Conservation (phyloP, 139 green algal species). For the Raphidocelis subcapitata region DNA sequence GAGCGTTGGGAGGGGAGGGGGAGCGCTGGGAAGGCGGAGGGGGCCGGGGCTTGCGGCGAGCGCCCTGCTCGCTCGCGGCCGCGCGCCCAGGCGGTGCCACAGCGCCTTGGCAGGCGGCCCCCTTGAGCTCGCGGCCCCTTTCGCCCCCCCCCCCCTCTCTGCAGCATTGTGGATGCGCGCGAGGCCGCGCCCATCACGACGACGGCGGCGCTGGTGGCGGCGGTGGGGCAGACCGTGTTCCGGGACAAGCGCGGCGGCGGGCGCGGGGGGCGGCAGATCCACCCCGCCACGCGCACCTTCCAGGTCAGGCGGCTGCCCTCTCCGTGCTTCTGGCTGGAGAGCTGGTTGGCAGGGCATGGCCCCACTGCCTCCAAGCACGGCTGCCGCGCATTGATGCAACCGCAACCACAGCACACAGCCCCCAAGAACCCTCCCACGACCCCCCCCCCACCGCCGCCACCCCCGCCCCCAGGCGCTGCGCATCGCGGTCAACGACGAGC, state of each 20-base stretch:
- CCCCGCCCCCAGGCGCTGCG: conserved; percentile 71
- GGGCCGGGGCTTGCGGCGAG: too few species aligned
- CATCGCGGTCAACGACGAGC: conserved; percentile 97
- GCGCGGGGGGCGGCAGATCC: conserved; percentile 44
- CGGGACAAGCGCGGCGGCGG: conserved; percentile 30
- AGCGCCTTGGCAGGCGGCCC: too few species aligned
- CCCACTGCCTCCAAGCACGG: too few species aligned
- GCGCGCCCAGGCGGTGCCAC: too few species aligned
- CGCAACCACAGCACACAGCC: too few species aligned
- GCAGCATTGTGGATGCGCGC: conserved; percentile 46
- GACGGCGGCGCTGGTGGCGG: conserved; percentile 66
- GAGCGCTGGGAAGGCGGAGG: neutral
- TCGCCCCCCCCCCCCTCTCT: neutral
- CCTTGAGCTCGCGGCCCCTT: too few species aligned
- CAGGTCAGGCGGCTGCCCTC: conserved; percentile 47
- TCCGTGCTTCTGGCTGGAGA: neutral
- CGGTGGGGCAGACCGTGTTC: conserved; percentile 56
- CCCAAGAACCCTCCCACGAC: too few species aligned
- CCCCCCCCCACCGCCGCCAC: too few species aligned
- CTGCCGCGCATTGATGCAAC: too few species aligned
- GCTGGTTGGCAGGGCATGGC: too few species aligned
- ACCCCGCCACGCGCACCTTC: conserved; percentile 92
- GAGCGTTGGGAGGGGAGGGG: neutral
- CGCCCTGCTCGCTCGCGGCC: too few species aligned
- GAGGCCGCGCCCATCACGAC: conserved; percentile 62